Percentiles rank a stretch among this genome's conserved stretches.
These are phyloP conservation scores for Salix viminalis DNA, from an alignment of 345 rosid species.

Conservation along the genomic window DNA sequence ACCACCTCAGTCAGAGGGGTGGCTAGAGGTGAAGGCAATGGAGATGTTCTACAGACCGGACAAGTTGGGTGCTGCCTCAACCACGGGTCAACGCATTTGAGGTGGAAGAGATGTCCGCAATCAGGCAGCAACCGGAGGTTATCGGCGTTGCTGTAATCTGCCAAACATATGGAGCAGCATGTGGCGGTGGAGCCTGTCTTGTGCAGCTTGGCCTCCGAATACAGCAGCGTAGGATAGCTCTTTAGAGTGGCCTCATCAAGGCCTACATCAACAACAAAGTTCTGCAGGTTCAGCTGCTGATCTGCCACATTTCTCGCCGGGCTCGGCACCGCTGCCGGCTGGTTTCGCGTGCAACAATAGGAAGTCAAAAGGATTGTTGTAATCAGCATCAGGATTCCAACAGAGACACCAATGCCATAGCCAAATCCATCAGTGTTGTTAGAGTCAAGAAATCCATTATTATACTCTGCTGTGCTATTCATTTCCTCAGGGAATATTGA, in stretches of 20 bases:
- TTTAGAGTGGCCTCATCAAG: slow-evolving; percentile 66
- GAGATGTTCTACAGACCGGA: slow-evolving; percentile 77
- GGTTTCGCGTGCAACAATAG: slow-evolving; percentile 37
- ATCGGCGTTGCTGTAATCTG: slow-evolving; percentile 63
- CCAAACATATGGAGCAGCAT: slow-evolving; percentile 80
- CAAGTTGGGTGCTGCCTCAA: slow-evolving; percentile 67
- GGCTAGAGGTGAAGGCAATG: slow-evolving; percentile 68
- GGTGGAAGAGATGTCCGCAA: slow-evolving; percentile 72
- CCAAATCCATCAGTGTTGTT: slow-evolving; percentile 34
- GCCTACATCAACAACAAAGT: slow-evolving; percentile 41
- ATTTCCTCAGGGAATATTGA: slow-evolving; percentile 9
- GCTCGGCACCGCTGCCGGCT: neutral
- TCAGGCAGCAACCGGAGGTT: slow-evolving; percentile 60
- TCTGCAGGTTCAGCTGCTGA: slow-evolving; percentile 9
- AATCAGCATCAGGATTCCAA: slow-evolving; percentile 42
- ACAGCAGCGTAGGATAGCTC: slow-evolving; percentile 67
- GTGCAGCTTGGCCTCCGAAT: slow-evolving; percentile 50
- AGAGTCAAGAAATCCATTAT: slow-evolving; percentile 16
- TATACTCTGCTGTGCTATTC: slow-evolving; percentile 12
- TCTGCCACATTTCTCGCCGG: slow-evolving; percentile 1
- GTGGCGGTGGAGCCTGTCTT: slow-evolving; percentile 39
- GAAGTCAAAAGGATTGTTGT: slow-evolving; percentile 39
- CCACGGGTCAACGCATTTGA: slow-evolving; percentile 87
- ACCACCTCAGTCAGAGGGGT: slow-evolving; percentile 82
- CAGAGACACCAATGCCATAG: slow-evolving; percentile 41